Evolutionary conservation across 1,139 yeast genomes (phyloP).

Genomic region (Hanseniaspora uvarum): DNA sequence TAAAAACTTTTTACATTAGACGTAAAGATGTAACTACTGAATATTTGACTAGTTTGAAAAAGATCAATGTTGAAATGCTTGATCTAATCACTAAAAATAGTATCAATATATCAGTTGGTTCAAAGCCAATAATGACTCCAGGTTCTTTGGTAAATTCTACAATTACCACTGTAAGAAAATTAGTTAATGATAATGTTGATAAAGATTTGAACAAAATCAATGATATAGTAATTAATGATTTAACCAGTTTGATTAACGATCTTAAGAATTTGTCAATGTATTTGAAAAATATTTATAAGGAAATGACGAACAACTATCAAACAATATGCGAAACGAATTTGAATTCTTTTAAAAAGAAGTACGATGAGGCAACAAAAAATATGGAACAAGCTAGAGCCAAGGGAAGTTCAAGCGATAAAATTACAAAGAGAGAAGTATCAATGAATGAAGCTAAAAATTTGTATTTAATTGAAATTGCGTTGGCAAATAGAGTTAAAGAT

Average conservation of each 20-base stretch:
- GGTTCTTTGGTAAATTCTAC: conserved; percentile 75
- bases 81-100: conserved; percentile 65
- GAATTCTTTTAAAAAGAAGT: conserved; percentile 42
- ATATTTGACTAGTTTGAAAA: conserved; percentile 58
- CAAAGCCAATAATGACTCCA: conserved; percentile 80
- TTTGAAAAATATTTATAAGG: conserved; percentile 10
- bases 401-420: conserved; percentile 44
- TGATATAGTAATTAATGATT: conserved; percentile 9
- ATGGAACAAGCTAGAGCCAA: conserved; percentile 68
- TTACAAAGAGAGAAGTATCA: conserved; percentile 54
- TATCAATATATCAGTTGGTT: conserved; percentile 75
- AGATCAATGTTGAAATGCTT: conserved; percentile 58
- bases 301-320: conserved; percentile 10
- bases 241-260: conserved; percentile 4
- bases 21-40: conserved; percentile 74
- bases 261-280: conserved; percentile 4
- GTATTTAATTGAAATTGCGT: conserved; percentile 67
- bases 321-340: conserved; percentile 13
- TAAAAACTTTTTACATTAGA: conserved; percentile 75
- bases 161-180: conserved; percentile 10
- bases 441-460: conserved; percentile 83
- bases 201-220: background rate
- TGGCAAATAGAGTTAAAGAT: conserved; percentile 84
- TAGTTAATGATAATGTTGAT: conserved; percentile 9
- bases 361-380: conserved; percentile 67